A percentile compares a stretch with the other conserved stretches of the same genome.
These are phyloP conservation scores for Aspergillus quadrilineatus DNA, from an alignment of 2,329 filamentous ascomycete genomes.

Conservation along the genomic window DNA sequence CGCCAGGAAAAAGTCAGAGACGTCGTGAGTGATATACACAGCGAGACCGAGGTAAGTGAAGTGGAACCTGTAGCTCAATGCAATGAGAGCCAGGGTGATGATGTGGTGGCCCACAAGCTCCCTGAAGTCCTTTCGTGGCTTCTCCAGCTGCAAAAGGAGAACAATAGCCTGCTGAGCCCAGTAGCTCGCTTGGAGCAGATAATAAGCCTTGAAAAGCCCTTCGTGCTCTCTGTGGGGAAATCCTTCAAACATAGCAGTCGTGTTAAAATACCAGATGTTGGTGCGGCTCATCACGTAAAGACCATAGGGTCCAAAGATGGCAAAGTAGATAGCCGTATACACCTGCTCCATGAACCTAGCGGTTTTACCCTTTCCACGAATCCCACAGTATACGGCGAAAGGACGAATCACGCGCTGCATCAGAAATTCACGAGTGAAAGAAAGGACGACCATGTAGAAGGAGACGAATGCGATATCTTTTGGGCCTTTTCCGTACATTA, in stretches of 20 bases:
- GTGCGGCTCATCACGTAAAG: constrained; percentile 87
- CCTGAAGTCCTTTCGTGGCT: constrained; percentile 91
- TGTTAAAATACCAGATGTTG: constrained; percentile 97
- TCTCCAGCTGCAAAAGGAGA: constrained; percentile 80
- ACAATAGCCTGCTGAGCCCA: constrained; percentile 95
- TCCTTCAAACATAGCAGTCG: constrained; percentile 79
- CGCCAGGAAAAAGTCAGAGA: constrained; percentile 92
- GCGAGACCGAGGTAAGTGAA: constrained; percentile 93
- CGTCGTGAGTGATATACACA: constrained; percentile 92
- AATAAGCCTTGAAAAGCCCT: constrained; percentile 87
- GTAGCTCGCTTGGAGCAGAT: constrained; percentile 89
- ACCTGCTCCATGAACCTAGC: constrained; percentile 93
- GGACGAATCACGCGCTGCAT: constrained; percentile 88
- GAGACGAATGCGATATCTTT: constrained; percentile 82
- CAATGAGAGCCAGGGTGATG: constrained; percentile 81
- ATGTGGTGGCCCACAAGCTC: constrained; percentile 91
- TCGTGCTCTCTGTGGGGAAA: constrained; percentile 84
- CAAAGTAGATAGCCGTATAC: constrained; percentile 92
- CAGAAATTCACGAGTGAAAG: constrained; percentile 91
- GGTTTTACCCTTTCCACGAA: constrained; percentile 74
- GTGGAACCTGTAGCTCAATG: constrained; percentile 87
- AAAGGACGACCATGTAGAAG: constrained; percentile 87
- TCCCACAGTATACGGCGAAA: constrained; percentile 66
- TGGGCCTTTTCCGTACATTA: constrained; percentile 83
- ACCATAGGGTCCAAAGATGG: constrained; percentile 75